Conservation (phyloP, 2,329 filamentous ascomycete species). For the Teratosphaeria epicoccoides region DNA sequence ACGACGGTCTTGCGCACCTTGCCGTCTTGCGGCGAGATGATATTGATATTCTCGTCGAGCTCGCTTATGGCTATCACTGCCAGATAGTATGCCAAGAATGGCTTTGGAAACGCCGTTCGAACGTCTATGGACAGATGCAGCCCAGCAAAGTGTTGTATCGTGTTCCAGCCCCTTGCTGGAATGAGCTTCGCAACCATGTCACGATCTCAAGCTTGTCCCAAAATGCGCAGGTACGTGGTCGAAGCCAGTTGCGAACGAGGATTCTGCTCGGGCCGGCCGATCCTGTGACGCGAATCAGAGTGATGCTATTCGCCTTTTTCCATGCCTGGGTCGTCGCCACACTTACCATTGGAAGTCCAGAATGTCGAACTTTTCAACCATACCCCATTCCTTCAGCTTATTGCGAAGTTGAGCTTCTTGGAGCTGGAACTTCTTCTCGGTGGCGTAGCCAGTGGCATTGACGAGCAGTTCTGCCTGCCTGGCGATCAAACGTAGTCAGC, state of each 20-base stretch:
- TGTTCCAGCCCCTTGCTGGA: conserved; percentile 13
- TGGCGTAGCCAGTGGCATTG: conserved; percentile 35
- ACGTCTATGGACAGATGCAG: conserved; percentile 18
- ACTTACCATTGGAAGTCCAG: conserved; percentile 16
- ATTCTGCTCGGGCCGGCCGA: conserved; percentile 24
- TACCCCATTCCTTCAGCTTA: conserved; percentile 21
- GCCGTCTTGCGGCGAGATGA: conserved; percentile 11
- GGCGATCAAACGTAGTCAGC: conserved; percentile 13
- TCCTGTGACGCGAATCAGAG: background rate
- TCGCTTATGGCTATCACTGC: conserved; percentile 12
- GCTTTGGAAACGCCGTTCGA: conserved; percentile 14
- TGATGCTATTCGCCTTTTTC: too few species aligned
- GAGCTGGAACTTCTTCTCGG: conserved; percentile 35
- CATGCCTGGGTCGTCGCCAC: background rate
- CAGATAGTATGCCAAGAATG: conserved; percentile 16
- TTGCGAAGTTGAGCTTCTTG: conserved; percentile 33
- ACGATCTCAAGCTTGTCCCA: conserved; percentile 22
- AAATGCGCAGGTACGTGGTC: conserved; percentile 32
- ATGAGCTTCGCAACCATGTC: conserved; percentile 13
- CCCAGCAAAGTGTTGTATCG: conserved; percentile 19
- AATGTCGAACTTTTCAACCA: conserved; percentile 16
- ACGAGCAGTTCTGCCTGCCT: conserved; percentile 35
- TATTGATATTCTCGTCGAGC: conserved; percentile 13
- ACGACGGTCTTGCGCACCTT: conserved; percentile 12
- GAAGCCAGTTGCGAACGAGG: conserved; percentile 32